Percentiles rank a stretch among this genome's conserved stretches.
phyloP scores from a whole-genome alignment of 495 filamentous ascomycete genomes.

The Hypoxylon lienhwacheense region DNA sequence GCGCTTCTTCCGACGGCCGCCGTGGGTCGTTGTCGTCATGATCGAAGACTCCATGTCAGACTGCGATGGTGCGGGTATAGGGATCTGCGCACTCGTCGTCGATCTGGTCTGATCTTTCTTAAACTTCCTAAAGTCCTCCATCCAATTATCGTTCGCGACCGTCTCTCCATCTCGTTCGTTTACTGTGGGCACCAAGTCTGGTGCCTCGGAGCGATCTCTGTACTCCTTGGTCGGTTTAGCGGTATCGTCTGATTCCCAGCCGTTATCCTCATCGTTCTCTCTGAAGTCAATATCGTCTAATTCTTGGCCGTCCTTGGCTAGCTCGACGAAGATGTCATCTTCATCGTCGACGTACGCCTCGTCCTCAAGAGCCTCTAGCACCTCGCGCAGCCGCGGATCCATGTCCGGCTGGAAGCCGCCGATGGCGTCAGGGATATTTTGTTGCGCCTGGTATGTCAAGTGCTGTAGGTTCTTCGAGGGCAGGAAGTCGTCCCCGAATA shows the following conservation, averaged over 20 bases:
- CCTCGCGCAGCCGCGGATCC: conserved; percentile 92
- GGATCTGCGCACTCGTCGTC: conserved; percentile 40
- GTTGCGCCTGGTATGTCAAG: conserved; percentile 87
- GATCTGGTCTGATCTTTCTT: conserved; percentile 69
- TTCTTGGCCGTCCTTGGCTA: conserved; percentile 75
- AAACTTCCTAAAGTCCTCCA: conserved; percentile 87
- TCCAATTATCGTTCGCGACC: conserved; percentile 66
- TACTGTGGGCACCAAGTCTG: conserved; percentile 50
- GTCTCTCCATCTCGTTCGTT: conserved; percentile 51
- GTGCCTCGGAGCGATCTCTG: conserved; percentile 50
- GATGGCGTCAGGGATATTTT: conserved; percentile 87
- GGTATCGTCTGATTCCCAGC: conserved; percentile 94
- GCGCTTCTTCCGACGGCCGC: conserved; percentile 78
- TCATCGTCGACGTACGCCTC: conserved; percentile 93
- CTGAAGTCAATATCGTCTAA: conserved; percentile 56
- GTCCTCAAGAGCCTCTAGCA: conserved; percentile 91
- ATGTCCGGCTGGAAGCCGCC: conserved; percentile 96
- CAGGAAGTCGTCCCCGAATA: conserved; percentile 69
- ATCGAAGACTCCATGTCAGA: conserved; percentile 72
- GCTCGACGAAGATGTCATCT: conserved; percentile 76
- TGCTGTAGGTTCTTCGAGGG: conserved; percentile 71
- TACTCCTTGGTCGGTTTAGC: conserved; percentile 66
- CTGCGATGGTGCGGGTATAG: conserved; percentile 47
- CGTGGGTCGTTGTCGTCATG: conserved; percentile 76
- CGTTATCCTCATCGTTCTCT: conserved; percentile 67